Percentiles rank a stretch among this genome's conserved stretches.
These are phyloP conservation scores for Pythium sukuiense DNA, from an alignment of 352 stramenopile species.

Conservation along the genomic window DNA sequence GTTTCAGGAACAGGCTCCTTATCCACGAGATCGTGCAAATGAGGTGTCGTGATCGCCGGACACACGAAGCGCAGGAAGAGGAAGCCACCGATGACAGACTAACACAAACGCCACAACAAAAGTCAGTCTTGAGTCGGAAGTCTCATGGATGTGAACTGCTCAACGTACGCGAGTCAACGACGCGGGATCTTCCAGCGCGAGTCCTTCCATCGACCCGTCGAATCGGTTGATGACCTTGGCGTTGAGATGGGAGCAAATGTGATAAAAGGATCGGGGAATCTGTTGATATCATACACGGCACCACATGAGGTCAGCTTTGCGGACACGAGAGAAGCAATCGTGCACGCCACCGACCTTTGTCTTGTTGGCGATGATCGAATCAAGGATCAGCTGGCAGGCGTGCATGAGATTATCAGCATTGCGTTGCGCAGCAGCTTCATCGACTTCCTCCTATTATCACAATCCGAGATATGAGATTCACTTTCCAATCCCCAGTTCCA, in stretches of 20 bases:
- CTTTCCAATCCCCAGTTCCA: background rate
- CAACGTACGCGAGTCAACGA: constrained; percentile 30
- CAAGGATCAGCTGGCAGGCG: constrained; percentile 81
- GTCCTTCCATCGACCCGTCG: constrained; percentile 37
- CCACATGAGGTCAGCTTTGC: no score
- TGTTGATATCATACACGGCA: constrained; percentile 1
- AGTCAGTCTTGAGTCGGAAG: background rate
- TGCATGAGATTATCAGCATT: constrained; percentile 83
- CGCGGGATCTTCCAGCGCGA: constrained; percentile 31
- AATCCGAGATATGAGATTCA: background rate
- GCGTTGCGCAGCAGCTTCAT: constrained; percentile 10
- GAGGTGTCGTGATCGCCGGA: constrained; percentile 84
- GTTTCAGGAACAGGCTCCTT: constrained; percentile 68
- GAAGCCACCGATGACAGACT: constrained; percentile 87
- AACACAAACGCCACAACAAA: background rate
- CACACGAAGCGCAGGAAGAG: constrained; percentile 89
- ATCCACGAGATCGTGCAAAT: constrained; percentile 80
- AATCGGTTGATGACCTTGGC: constrained; percentile 42
- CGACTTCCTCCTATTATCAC: constrained; percentile 13
- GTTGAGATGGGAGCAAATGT: constrained; percentile 50
- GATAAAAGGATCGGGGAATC: constrained; percentile 41
- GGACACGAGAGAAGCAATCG: no score
- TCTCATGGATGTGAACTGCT: background rate
- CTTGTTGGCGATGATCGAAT: constrained; percentile 74
- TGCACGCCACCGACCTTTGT: constrained; percentile 32